Conservation (phyloP, 352 stramenopile genomes). For the Phytophthora vignae region DNA sequence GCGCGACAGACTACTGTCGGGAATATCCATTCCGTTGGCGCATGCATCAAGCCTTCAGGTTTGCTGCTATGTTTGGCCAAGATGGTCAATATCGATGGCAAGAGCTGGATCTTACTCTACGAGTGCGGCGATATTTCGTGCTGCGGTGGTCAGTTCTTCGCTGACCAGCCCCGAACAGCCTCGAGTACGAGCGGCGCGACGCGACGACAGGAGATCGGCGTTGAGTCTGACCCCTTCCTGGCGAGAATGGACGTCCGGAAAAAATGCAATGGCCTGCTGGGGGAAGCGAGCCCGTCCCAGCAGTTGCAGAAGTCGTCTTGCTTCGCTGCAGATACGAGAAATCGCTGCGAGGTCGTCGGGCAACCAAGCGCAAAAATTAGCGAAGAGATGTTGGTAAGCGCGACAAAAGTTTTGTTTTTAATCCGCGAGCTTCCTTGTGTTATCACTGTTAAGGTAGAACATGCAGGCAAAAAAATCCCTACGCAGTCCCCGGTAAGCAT, state of each 20-base stretch:
- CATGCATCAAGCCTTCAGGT: not conserved
- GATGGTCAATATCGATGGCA: not conserved
- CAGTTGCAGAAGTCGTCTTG: constrained; percentile 6
- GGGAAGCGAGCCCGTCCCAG: not conserved
- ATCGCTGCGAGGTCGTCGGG: not conserved
- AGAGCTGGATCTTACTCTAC: not conserved
- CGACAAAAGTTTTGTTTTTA: not conserved
- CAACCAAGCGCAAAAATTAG: not conserved
- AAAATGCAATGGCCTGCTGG: constrained; percentile 4
- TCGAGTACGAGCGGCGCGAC: not conserved
- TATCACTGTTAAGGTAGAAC: constrained; percentile 32
- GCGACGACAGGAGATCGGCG: not conserved
- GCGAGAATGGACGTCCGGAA: constrained; percentile 3
- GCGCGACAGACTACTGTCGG: not conserved
- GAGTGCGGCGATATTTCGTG: not conserved
- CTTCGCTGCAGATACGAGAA: constrained; percentile 6
- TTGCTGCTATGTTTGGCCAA: not conserved
- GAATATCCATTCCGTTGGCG: not conserved
- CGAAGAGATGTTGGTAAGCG: too few species aligned
- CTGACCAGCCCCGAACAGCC: not conserved
- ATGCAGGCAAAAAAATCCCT: constrained; percentile 29
- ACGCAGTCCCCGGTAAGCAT: constrained; percentile 14
- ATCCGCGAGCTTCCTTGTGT: constrained; percentile 19
- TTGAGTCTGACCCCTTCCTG: constrained; percentile 3
- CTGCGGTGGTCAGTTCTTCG: constrained; percentile 8